A percentile compares a stretch with the other conserved stretches of the same genome.
phyloP scores from a whole-genome alignment of 2,329 filamentous ascomycete genomes.

The Ceratocystis diversiconidia region DNA sequence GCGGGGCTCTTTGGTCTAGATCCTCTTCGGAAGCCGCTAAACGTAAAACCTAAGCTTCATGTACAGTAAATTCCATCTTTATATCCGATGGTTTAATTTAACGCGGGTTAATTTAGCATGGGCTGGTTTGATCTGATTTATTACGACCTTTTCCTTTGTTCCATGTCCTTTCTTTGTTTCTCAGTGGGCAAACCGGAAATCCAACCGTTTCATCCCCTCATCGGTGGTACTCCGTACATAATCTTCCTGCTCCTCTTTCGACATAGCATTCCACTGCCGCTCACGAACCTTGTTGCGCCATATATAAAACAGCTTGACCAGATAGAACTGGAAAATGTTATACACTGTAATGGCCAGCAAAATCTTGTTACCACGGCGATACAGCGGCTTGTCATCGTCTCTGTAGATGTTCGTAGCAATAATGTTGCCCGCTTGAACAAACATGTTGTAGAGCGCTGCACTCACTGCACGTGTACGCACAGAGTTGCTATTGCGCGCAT shows the following conservation, averaged over 20 bases:
- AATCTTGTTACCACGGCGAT: constrained; percentile 35
- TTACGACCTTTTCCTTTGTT: not conserved
- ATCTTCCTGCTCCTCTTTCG: constrained; percentile 32
- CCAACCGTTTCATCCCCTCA: constrained; percentile 39
- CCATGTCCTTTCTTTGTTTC: not conserved
- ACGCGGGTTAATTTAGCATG: too few relatives aligned
- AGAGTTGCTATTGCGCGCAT: constrained; percentile 33
- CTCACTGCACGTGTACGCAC: constrained; percentile 35
- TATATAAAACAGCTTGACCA: constrained; percentile 34
- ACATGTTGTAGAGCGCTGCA: constrained; percentile 37
- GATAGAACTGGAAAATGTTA: constrained; percentile 33
- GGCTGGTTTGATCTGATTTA: too few relatives aligned
- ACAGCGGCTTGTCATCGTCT: constrained; percentile 39
- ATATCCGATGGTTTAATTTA: too few relatives aligned
- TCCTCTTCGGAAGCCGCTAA: not conserved
- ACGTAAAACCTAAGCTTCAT: not conserved
- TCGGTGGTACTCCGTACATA: constrained; percentile 38
- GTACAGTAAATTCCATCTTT: too few relatives aligned
- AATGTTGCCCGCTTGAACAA: constrained; percentile 32
- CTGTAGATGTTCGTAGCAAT: constrained; percentile 39
- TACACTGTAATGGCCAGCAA: constrained; percentile 34
- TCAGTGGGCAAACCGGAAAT: constrained; percentile 39
- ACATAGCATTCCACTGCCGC: constrained; percentile 31
- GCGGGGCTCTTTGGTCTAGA: constrained; percentile 43
- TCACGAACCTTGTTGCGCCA: constrained; percentile 34